Base-by-base conservation (phyloP, 1,284 basidiomycete genomes). In the Sanghuangporus baumii region DNA sequence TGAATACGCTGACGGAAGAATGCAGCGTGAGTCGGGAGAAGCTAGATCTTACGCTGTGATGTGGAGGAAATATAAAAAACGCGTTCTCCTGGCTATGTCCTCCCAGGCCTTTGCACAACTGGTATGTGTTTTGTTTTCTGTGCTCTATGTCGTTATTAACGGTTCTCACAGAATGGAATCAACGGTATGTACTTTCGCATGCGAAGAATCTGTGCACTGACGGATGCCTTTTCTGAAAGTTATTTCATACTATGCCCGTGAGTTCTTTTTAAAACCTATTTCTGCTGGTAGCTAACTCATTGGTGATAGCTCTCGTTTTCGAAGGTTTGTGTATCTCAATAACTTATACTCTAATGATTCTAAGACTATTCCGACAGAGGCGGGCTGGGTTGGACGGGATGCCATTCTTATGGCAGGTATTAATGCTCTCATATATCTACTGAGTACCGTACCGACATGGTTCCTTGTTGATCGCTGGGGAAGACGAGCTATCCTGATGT, bases 371-470 rank as follows among this genome's bases (percentile, higher is more conserved):
- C 60, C 71, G 71, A 55, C 76, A 94, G 91, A 91, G 79, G 96
- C 96, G 51, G 96, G 96, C 50, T 99, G 96, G 96, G 84, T 97
- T 64, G 96, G 96, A n/a, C 85, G 96, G 57, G 88, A 98, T 70
- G 96, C 96, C 3, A 87, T 99, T 66, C 81, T 98, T 20, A 99
- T 99, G 96, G 95, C 96, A 1, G 96, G 96, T 6, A 93, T 97
- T 73, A 97, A 98, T 71, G 86, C 89, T 7, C 77, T 95, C 63
- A 92, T 95, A 68, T 98, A 98, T 73, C 75, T 95, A 18, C 76
- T 91, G 23, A 90, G 88, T 68, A 93, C 93, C 2, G 76, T 95
- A 54, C 91, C 92, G 18, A 87, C 92, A 2, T 99, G 96, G 96
- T 94, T 93, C 75, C 83, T 99, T 52, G 92, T 98, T 60, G 96